Percentiles rank a stretch among this genome's conserved stretches.
These are phyloP conservation scores for Neocallimastix lanati DNA, from an alignment of 192 early-diverging fungal species.

Conservation along the genomic window DNA sequence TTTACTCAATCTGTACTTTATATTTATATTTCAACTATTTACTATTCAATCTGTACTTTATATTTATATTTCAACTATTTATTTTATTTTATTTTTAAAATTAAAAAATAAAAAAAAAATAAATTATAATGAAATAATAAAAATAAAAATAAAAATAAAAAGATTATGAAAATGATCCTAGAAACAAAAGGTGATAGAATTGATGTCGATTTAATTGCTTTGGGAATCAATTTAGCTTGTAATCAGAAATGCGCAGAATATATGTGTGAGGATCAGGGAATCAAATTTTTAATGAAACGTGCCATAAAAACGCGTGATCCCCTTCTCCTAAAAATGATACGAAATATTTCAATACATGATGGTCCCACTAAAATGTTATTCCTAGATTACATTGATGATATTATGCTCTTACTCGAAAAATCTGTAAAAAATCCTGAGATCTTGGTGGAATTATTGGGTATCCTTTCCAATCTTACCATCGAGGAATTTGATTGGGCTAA, in stretches of 20 bases:
- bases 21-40: too few relatives aligned
- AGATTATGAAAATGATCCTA: constrained; percentile 25
- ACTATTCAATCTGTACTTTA: too few relatives aligned
- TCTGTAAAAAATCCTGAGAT: constrained; percentile 12
- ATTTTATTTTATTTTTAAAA: too few relatives aligned
- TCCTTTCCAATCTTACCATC: constrained; percentile 20
- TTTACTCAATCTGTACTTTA: too few relatives aligned
- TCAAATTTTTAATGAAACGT: constrained; percentile 30
- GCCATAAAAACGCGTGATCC: constrained; percentile 28
- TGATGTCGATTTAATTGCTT: constrained; percentile 22
- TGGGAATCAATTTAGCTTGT: constrained; percentile 27
- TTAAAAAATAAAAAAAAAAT: too few relatives aligned
- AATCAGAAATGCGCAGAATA: constrained; percentile 12
- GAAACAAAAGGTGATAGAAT: constrained; percentile 9
- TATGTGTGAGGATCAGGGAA: constrained; percentile 19
- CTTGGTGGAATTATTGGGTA: constrained; percentile 24
- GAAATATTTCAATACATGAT: constrained; percentile 16
- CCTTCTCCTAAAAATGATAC: constrained; percentile 30
- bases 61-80: too few relatives aligned
- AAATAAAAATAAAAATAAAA: too few relatives aligned
- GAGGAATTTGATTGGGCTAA: constrained; percentile 33
- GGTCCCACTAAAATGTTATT: constrained; percentile 16
- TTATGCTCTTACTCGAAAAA: constrained; percentile 22
- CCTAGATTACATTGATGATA: constrained; percentile 29
- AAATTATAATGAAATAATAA: too few relatives aligned